Conservation (phyloP, 192 early-diverging fungal genomes). For the Backusella luteola region DNA sequence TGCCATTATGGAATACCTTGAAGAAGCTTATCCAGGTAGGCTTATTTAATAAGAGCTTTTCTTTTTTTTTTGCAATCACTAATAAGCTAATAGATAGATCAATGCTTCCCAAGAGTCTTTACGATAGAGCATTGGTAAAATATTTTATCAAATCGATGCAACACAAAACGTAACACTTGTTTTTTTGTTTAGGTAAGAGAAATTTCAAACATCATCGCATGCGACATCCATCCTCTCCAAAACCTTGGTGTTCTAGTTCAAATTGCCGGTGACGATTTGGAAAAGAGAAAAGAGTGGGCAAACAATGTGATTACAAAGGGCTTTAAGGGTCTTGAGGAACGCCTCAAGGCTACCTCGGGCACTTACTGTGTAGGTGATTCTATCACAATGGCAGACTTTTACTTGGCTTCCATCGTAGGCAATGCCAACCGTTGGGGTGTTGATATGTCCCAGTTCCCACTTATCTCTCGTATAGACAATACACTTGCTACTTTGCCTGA, state of each 20-base stretch:
- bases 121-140: slow-evolving; percentile 58
- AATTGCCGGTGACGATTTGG: slow-evolving; percentile 49
- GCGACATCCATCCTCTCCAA: slow-evolving; percentile 88
- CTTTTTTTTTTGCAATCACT: background rate
- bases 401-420: slow-evolving; percentile 73
- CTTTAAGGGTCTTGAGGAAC: slow-evolving; percentile 70
- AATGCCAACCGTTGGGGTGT: slow-evolving; percentile 72
- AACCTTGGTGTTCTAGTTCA: slow-evolving; percentile 75
- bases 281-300: slow-evolving; percentile 59
- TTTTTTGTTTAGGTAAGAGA: slow-evolving; percentile 54
- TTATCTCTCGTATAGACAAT: slow-evolving; percentile 59
- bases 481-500: slow-evolving; percentile 57
- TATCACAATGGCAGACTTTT: slow-evolving; percentile 84
- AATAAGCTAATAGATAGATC: slow-evolving; percentile 36
- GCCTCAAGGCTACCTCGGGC: slow-evolving; percentile 63
- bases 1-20: slow-evolving; percentile 88
- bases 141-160: background rate
- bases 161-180: background rate
- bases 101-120: slow-evolving; percentile 71
- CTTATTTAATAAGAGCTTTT: background rate
- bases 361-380: slow-evolving; percentile 77
- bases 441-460: slow-evolving; percentile 70
- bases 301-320: slow-evolving; percentile 53
- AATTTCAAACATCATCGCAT: slow-evolving; percentile 66
- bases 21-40: slow-evolving; percentile 67